Base-by-base conservation (phyloP, 1,284 basidiomycete genomes). In the Ustilago shanxiensis region DNA sequence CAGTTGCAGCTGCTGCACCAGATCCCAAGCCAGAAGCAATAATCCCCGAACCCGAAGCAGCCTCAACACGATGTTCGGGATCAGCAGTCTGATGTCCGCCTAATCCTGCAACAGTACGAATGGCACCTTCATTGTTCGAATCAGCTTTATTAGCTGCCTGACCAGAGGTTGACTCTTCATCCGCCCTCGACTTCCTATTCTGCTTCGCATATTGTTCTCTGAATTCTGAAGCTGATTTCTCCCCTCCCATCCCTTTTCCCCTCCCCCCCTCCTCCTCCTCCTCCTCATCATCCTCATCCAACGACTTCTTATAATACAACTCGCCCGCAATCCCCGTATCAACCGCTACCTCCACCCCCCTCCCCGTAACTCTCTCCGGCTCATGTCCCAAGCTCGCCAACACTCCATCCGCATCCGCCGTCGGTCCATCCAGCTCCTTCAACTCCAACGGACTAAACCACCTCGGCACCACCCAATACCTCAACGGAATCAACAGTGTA, bases 381-480 rank as follows among this genome's bases (percentile, higher is more conserved):
- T 82, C 79, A 44, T 82, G 80, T 5, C 84, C 84, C 24, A 85
- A 56, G 14, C 77, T 79, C 1, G 81, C 78, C 26, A 85, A 71
- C 13, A 85, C 83, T 16, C 75, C 82, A 51, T 81, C 80, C 14
- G 87, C 86, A 82, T 87, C 87, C 3, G 95, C 94, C 0, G 93
- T 93, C 0, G 93, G 93, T 7, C 93, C 92, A 85, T 98, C 96
- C 22, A 98, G 89, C 24, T 95, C 91, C 1, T 89, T 89, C 35
- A 99, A 88, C 84, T 98, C 95, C 64, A 92, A 91, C 1, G 87
- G 83, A 0, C 92, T 92, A 86, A 98, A 96, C 13, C 92, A 90
- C 22, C 88, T 88, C 1, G 95, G 95, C 3, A 98, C 89, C 16
- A 94, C 73, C 66, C 89, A 89, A 47, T 90, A 90, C 51, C 96